Evolutionary conservation across 2,329 filamentous ascomycete species (phyloP).

Genomic region (Xylaria sp.): DNA sequence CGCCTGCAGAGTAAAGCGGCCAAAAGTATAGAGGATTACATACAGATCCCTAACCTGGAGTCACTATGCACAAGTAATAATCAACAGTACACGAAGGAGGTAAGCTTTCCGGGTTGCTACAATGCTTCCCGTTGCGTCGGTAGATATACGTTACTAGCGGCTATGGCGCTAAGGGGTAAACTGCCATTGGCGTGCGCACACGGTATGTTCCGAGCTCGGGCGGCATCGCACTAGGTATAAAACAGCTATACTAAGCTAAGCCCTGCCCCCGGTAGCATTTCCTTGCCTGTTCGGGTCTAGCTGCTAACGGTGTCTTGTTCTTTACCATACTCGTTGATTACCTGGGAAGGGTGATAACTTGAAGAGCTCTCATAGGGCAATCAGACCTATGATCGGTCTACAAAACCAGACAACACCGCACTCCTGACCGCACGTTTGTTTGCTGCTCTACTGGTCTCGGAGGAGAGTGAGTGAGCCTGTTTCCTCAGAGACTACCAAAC

Average conservation of each 20-base stretch:
- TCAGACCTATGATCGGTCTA: not conserved
- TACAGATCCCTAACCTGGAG: not conserved
- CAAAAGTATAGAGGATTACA: not conserved
- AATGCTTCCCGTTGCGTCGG: not conserved
- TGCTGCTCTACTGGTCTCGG: not conserved
- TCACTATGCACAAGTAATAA: not conserved
- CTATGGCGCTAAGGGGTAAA: slow-evolving; percentile 21
- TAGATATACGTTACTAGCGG: slow-evolving; percentile 7
- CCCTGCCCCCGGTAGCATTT: not conserved
- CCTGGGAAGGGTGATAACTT: not conserved
- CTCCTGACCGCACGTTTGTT: not conserved
- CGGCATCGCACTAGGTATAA: not conserved
- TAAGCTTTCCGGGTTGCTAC: slow-evolving; percentile 4
- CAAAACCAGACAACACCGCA: not conserved
- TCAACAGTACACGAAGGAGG: no score
- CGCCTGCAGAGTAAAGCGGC: not conserved
- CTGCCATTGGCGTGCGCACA: not conserved
- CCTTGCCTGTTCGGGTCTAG: not conserved
- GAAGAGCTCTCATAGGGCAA: slow-evolving; percentile 1
- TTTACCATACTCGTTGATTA: not conserved
- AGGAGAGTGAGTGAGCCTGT: not conserved
- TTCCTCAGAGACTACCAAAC: not conserved
- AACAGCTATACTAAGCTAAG: no score
- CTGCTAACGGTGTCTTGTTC: not conserved
- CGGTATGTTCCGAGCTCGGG: slow-evolving; percentile 17